Base-by-base conservation (phyloP, 2,329 filamentous ascomycete genomes). In the Ampelomyces quisqualis region DNA sequence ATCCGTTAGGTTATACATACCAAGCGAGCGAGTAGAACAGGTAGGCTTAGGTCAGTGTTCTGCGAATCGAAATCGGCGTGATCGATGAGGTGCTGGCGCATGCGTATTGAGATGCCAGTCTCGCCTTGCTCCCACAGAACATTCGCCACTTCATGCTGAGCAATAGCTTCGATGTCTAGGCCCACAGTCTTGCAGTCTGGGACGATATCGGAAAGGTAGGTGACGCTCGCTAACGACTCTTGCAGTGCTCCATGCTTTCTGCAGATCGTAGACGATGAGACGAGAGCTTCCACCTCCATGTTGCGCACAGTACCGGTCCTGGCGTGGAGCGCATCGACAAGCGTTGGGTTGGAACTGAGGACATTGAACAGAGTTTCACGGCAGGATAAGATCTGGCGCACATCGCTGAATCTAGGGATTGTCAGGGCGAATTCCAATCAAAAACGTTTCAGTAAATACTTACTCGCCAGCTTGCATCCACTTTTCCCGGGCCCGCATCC, bases 101-200 rank as follows among this genome's bases (percentile, higher is more conserved):
- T 90, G 24, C 84, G 80, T 45, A 98, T 95, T 0, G 93, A 95
- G 0, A 88, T 82, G 14, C 85, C 81, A 73, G 88, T 88, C 67
- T 98, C 91, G 9, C 90, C 90, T 62, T 95, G 86, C 48, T 94
- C 89, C 91, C 93, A 98, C 1, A 98, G 73, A 5, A 94, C 89
- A 58, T 86, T 89, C 8, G 94, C 90, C 6, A 88, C 81, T 65
- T 97, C 93, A 38, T 91, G 80, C 49, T 84, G 82, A 26, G 90
- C 81, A 9, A 84, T 84, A 9, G 84, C 86, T 59, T 90, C 85
- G 30, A 96, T 81, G 42, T 83, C 79, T 2, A 97, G 70, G 0
- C 86, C 88, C n/a, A 88, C 68, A 0, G 79, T 74, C 45, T 78
- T 77, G 61, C 87, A 93, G 3, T 82, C 74, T 5, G 74, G 64